A percentile compares a stretch with the other conserved stretches of the same genome.
Conservation (phyloP, 495 filamentous ascomycete species). For the Talaromyces ruber region DNA sequence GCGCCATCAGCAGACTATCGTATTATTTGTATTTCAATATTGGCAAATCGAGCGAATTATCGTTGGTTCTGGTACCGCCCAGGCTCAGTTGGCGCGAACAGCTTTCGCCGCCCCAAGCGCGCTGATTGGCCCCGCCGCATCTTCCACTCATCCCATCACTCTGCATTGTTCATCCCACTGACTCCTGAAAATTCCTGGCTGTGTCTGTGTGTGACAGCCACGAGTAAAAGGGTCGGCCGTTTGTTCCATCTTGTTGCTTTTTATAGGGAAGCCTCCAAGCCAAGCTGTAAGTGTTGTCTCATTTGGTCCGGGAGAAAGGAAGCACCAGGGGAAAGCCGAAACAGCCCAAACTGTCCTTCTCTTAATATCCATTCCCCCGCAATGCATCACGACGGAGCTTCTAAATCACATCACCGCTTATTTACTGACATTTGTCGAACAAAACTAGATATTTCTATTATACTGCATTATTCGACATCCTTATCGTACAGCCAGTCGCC, state of each 20-base stretch:
- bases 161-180: neutral
- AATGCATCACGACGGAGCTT: neutral
- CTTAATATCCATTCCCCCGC: neutral
- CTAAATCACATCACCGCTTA: neutral
- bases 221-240: neutral
- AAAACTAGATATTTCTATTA: neutral
- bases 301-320: neutral
- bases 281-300: neutral
- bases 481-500: neutral
- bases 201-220: neutral
- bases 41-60: neutral
- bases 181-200: neutral
- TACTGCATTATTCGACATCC: neutral
- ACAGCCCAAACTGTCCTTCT: neutral
- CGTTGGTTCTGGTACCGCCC: neutral
- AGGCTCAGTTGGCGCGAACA: neutral
- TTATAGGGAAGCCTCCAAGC: neutral
- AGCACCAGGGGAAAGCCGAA: neutral
- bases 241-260: neutral
- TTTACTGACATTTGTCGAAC: neutral
- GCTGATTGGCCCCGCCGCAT: slow-evolving; percentile 8
- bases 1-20: neutral
- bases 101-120: slow-evolving; percentile 1
- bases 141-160: slow-evolving; percentile 1
- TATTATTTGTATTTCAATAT: neutral